Percentiles rank a stretch among this genome's conserved stretches.
phyloP scores from a whole-genome alignment of 2,329 filamentous ascomycete species.

The Phialocephala sp. region DNA sequence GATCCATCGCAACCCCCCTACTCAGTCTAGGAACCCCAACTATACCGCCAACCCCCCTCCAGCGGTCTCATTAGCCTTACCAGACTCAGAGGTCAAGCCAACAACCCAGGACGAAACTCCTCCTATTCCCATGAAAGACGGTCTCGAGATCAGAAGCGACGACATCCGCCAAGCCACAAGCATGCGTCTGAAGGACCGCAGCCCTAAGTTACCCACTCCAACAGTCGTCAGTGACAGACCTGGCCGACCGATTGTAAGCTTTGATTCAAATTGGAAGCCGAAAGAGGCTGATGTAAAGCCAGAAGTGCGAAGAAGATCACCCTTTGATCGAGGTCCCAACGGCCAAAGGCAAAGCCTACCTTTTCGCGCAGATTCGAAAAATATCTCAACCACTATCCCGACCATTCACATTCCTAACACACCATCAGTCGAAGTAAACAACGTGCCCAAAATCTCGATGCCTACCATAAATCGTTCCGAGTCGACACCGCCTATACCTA shows the following conservation, averaged over 20 bases:
- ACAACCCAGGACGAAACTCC: slow-evolving; percentile 9
- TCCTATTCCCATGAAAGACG: slow-evolving; percentile 62
- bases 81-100: slow-evolving; percentile 29
- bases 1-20: slow-evolving; percentile 83
- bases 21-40: slow-evolving; percentile 78
- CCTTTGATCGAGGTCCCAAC: slow-evolving; percentile 36
- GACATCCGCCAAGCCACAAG: slow-evolving; percentile 91
- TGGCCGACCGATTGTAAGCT: slow-evolving; percentile 96
- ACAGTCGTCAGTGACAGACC: slow-evolving; percentile 89
- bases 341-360: slow-evolving; percentile 37
- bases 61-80: slow-evolving; percentile 42
- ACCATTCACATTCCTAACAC: slow-evolving; percentile 48
- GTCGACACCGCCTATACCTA: slow-evolving; percentile 38
- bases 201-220: slow-evolving; percentile 84
- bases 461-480: slow-evolving; percentile 59
- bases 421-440: slow-evolving; percentile 54
- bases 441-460: slow-evolving; percentile 45
- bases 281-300: slow-evolving; percentile 69
- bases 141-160: slow-evolving; percentile 81
- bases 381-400: slow-evolving; percentile 43
- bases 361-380: slow-evolving; percentile 37
- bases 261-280: slow-evolving; percentile 82
- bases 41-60: slow-evolving; percentile 71
- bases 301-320: slow-evolving; percentile 49
- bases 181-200: slow-evolving; percentile 86